A percentile compares a stretch with the other conserved stretches of the same genome.
Conservation (phyloP, 2,329 filamentous ascomycete species). For the Fusarium sp. region DNA sequence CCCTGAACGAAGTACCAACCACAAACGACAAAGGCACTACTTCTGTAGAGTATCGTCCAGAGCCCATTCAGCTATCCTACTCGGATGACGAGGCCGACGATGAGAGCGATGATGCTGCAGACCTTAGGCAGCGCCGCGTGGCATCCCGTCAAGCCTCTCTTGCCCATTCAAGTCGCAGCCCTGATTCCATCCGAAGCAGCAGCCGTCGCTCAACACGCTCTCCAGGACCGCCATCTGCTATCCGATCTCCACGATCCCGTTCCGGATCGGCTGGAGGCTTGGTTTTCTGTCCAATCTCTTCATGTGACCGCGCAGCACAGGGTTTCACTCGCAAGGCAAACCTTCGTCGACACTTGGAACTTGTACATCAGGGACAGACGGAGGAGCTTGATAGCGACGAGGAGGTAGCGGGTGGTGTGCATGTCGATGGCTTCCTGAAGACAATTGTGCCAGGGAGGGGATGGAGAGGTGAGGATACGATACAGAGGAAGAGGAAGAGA, state of each 20-base stretch:
- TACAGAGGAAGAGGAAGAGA: slow-evolving; percentile 49
- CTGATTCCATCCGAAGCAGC: slow-evolving; percentile 42
- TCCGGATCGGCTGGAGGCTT: slow-evolving; percentile 53
- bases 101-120: slow-evolving; percentile 46
- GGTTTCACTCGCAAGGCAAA: slow-evolving; percentile 56
- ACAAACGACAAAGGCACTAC: slow-evolving; percentile 44
- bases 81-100: slow-evolving; percentile 43
- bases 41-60: slow-evolving; percentile 50
- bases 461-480: slow-evolving; percentile 59
- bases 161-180: slow-evolving; percentile 46
- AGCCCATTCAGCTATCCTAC: slow-evolving; percentile 45
- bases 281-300: slow-evolving; percentile 55
- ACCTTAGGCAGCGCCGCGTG: slow-evolving; percentile 49
- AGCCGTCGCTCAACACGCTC: slow-evolving; percentile 42
- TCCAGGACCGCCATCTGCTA: slow-evolving; percentile 22
- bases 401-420: slow-evolving; percentile 72
- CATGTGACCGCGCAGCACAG: slow-evolving; percentile 54
- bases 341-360: slow-evolving; percentile 55
- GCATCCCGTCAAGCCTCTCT: slow-evolving; percentile 51
- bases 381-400: slow-evolving; percentile 60
- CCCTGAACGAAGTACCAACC: slow-evolving; percentile 58
- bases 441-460: slow-evolving; percentile 64
- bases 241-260: slow-evolving; percentile 38
- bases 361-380: slow-evolving; percentile 56
- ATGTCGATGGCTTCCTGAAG: slow-evolving; percentile 76